Base-by-base conservation (phyloP, 768 basidiomycete genomes). In the Termitomyces sp. region DNA sequence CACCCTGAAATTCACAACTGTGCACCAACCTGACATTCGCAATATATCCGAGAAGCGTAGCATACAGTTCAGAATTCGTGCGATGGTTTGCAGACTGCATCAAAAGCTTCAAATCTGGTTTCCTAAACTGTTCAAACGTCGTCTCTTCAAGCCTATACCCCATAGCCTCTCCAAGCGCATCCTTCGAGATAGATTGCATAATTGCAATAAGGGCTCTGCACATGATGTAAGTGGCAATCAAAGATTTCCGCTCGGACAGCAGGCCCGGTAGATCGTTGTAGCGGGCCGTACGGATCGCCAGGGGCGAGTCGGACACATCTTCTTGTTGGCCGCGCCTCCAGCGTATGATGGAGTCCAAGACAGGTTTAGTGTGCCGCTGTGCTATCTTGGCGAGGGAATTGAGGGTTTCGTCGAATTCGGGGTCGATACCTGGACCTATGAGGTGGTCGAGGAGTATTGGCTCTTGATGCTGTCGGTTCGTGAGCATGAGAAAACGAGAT, bases 201-300 rank as follows among this genome's bases (percentile, higher is more conserved):
- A 95, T 83, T 2, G 83, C 85, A 30, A 93, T 86, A 20, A 96
- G 79, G 4, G 91, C 88, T 53, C 94, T 84, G 67, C 92, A 95
- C 85, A 93, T 88, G 67, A 98, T 85, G 69, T 94, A 96, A 41
- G 91, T 88, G 0, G 92, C 86, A 6, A 92, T 88, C 4, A 95
- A 79, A n/a, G 85, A 83, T 68, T 87, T 87, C 33, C 88, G 85
- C 68, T 91, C 91, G 57, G 78, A 81, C 47, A 88, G 70, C n/a
- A 85, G 67, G 33, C 71, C 73, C 0, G 80, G 73, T 18, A 80
- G 72, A 58, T 88, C 85, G 45, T 76, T 73, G 39, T 75, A 62
- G 20, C 82, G 78, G 24, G 73, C 58, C 33, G 62, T 61, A 16
- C 78, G 76, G 37, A 63, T 67, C 30, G 54, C 72, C 51, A 44